A percentile compares a stretch with the other conserved stretches of the same genome.
Evolutionary conservation across 2,329 filamentous ascomycete genomes (phyloP).

Genomic region (Alternaria sp.): DNA sequence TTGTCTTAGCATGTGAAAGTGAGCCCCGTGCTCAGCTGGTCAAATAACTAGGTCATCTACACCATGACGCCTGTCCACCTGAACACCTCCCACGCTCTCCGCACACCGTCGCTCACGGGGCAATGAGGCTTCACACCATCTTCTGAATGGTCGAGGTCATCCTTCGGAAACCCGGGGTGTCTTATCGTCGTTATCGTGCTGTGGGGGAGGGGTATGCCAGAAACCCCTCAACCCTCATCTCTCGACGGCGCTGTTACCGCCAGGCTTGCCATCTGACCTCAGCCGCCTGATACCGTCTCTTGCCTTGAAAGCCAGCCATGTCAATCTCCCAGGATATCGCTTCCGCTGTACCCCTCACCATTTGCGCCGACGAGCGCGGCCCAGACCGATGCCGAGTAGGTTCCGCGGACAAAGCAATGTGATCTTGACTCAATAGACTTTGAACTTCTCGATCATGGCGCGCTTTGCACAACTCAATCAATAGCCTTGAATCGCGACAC

Average conservation of each 20-base stretch:
- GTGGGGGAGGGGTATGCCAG: constrained; percentile 21
- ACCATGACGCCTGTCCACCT: constrained; percentile 5
- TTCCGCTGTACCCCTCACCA: constrained; percentile 25
- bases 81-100: neutral
- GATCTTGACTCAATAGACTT: constrained; percentile 8
- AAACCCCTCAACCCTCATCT: constrained; percentile 3
- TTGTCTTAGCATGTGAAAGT: constrained; percentile 40
- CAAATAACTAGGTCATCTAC: constrained; percentile 25
- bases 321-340: constrained; percentile 8
- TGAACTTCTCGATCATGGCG: neutral
- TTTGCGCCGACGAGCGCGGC: constrained; percentile 12
- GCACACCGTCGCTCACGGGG: constrained; percentile 35
- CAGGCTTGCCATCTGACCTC: constrained; percentile 8
- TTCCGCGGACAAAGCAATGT: constrained; percentile 4
- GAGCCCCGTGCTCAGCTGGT: constrained; percentile 27
- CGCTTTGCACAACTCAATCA: constrained; percentile 1
- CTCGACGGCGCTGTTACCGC: constrained; percentile 20
- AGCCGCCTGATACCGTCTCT: constrained; percentile 27
- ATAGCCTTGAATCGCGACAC: constrained; percentile 1
- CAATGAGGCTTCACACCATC: constrained; percentile 35
- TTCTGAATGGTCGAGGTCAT: constrained; percentile 24
- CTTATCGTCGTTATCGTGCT: constrained; percentile 36
- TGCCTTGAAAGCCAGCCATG: constrained; percentile 3
- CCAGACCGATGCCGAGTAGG: constrained; percentile 14
- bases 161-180: constrained; percentile 12